Evolutionary conservation across 1,284 basidiomycete species (phyloP).

Genomic region (Leccinum angustisporum): DNA sequence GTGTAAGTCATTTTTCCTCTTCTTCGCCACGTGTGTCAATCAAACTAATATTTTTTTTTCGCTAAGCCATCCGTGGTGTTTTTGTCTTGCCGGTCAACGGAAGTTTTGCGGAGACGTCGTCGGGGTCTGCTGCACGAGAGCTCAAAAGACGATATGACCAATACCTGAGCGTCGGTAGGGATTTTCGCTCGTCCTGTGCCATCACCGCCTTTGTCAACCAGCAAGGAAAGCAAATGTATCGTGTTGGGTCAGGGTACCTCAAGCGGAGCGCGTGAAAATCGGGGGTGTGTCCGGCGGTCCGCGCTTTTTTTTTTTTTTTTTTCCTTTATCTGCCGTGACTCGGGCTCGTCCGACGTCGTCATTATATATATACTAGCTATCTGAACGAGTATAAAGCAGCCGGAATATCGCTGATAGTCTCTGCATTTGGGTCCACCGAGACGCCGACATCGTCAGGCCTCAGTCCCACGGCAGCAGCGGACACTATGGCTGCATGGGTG

Average conservation of each 20-base stretch:
- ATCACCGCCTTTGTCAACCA: constrained; percentile 78
- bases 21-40: no score
- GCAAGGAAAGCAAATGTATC: constrained; percentile 71
- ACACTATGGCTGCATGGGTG: constrained; percentile 51
- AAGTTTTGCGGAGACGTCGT: constrained; percentile 76
- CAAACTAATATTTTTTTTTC: no score
- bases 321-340: no score
- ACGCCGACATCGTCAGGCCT: constrained; percentile 45
- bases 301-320: no score
- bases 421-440: constrained; percentile 49
- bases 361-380: constrained; percentile 29
- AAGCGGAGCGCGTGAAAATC: no score
- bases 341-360: no score
- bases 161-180: constrained; percentile 59
- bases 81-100: constrained; percentile 52
- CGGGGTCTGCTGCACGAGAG: constrained; percentile 67
- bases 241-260: constrained; percentile 57
- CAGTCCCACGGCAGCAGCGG: constrained; percentile 42
- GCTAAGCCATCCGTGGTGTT: no score
- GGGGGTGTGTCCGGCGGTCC: no score
- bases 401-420: constrained; percentile 57
- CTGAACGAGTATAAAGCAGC: constrained; percentile 52
- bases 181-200: constrained; percentile 72
- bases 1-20: no score
- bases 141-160: constrained; percentile 74